Base-by-base conservation (phyloP, 306 rosid genomes). In the Quercus variabilis region DNA sequence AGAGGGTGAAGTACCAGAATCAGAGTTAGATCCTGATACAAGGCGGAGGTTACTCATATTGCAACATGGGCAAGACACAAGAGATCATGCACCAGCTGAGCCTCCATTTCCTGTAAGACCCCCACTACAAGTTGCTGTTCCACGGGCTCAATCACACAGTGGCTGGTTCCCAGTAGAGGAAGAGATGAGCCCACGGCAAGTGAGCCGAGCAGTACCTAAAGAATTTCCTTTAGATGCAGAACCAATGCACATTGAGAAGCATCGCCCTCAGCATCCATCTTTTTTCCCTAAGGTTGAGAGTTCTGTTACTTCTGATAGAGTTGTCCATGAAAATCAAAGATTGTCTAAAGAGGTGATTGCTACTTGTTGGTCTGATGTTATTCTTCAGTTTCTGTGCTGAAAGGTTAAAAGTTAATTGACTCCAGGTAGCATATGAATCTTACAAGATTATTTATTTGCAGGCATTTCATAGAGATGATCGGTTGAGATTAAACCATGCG, bases 1-100 rank as follows among this genome's bases (percentile, higher is more conserved):
- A 86, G 99, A 96, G 86, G 99, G 99, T 18, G 99, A 96, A 86
- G 99, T 96, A 33, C 97, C 97, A 54, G 99, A 96, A 88, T 96
- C 99, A 74, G 99, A 96, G 79, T 82, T 96, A 82, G 98, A 96
- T 74, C 99, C 99, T 69, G 99, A 96, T 88, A 96, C 99, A 71
- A 89, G 99, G 86, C 91, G 99, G 20, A 96, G 99, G 87, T 98
- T 96, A 81, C 97, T 96, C 80, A 96, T 96, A 83, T 85, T 96
- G 89, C 99, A 96, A 86, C 99, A 96, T 81, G 99, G 99, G 72
- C 98, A 93, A 88, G 99, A 96, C 88, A 89, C 83, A 49, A 91
- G 99, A 80, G 99, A 95, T 59, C 82, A 79, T 52, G 55, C 82
- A 43, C 76, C 96, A 33, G 75, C 88, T 69, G 99, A 93, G 68